Evolutionary conservation across 148 eudicot genomes (phyloP), one percentile per base, ranked within the genome.

Genomic region (Cornus suecica): DNA sequence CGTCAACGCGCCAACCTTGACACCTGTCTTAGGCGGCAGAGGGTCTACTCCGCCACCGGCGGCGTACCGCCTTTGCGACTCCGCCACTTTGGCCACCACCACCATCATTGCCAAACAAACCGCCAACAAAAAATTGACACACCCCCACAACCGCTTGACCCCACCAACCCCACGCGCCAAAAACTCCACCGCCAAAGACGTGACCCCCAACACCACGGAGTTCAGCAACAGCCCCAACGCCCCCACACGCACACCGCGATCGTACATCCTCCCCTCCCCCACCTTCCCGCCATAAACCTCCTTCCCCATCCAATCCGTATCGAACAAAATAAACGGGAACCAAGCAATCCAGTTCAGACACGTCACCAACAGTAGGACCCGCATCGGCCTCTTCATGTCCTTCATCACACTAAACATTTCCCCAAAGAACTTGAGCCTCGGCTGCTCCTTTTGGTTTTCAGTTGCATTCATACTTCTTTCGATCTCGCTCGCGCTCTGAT

Each of bases 251-350:
- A 87, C 88, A 4, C 90, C 90, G 4, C 23, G 23, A 66, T 73
- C 86, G 65, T 89, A 87, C 6, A 79, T 80, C 29, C 58, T 79
- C 42, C 88, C 91, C 4, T 64, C 77, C 0, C 86, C 88, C 0
- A 83, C 87, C 7, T 23, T 52, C 2, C 92, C 92, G 0, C 92
- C 92, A 51, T 87, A 89, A 15, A 89, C 84, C 66, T 89, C 92
- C 20, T 65, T 71, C 0, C 92, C 92, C 88, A 89, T 83, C 92
- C 92, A 89, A 27, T 89, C 92, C 0, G 92, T 89, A 67, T 89
- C 92, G 76, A 79, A 87, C 14, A 87, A 30, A 8, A 87, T 29
- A 74, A 89, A 89, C 0, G 90, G 90, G 58, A 87, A 89, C 92
- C 92, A 89, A 1, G 88, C 92, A 13, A 89, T 74, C 92, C 92